Evolutionary conservation across 192 early-diverging fungal genomes (phyloP).

Genomic region (Mortierella claussenii): DNA sequence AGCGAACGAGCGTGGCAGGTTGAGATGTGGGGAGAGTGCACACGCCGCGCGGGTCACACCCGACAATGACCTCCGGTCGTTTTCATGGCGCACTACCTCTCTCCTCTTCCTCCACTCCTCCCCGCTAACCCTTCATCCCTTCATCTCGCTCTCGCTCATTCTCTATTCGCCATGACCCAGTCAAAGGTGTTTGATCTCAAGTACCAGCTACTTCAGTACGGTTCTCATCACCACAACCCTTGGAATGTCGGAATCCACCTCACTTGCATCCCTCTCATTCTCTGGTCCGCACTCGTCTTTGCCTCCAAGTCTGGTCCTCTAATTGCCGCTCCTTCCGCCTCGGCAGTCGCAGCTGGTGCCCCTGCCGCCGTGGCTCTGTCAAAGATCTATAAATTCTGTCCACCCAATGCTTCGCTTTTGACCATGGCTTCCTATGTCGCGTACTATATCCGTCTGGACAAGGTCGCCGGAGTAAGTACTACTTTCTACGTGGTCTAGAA

Average conservation of each 20-base stretch:
- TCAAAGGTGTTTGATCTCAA: slow-evolving; percentile 80
- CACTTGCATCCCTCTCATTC: slow-evolving; percentile 90
- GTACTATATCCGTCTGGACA: slow-evolving; percentile 87
- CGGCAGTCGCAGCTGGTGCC: slow-evolving; percentile 43
- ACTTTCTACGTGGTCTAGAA: not conserved
- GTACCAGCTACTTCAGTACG: slow-evolving; percentile 83
- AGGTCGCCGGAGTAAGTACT: slow-evolving; percentile 67
- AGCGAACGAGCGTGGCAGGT: too few species aligned
- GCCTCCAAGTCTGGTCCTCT: slow-evolving; percentile 57
- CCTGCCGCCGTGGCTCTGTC: slow-evolving; percentile 44
- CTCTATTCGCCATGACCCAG: slow-evolving; percentile 2
- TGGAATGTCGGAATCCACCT: slow-evolving; percentile 87
- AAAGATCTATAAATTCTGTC: slow-evolving; percentile 44
- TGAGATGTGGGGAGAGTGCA: too few species aligned
- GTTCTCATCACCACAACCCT: slow-evolving; percentile 81
- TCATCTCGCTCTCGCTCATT: too few species aligned
- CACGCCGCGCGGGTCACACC: too few species aligned
- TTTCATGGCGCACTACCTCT: too few species aligned
- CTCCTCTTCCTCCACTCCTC: not conserved
- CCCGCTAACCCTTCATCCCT: too few species aligned
- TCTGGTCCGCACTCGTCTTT: slow-evolving; percentile 82
- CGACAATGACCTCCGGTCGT: too few species aligned
- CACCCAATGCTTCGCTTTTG: slow-evolving; percentile 68
- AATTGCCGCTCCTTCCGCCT: slow-evolving; percentile 51
- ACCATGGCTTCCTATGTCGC: slow-evolving; percentile 63